Conservation (phyloP, 2,329 filamentous ascomycete genomes). For the Aspergillus cejpii region DNA sequence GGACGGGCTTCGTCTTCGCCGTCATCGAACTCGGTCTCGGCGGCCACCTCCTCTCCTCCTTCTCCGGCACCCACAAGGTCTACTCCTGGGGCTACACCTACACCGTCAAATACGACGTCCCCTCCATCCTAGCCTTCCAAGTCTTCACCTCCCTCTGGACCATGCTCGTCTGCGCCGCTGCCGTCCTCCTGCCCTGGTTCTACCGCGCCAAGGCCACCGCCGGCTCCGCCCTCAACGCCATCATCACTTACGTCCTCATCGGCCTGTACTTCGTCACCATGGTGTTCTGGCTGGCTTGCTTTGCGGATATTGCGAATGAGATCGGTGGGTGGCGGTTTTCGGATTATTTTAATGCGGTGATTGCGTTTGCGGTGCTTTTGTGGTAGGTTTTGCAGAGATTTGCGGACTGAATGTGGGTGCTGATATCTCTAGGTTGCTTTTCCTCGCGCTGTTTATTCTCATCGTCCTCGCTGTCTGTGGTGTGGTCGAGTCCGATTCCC, state of each 20-base stretch:
- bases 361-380: slow-evolving; percentile 27
- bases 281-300: slow-evolving; percentile 29
- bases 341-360: slow-evolving; percentile 19
- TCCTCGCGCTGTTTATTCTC: slow-evolving; percentile 24
- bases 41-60: slow-evolving; percentile 15
- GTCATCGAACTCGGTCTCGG: slow-evolving; percentile 26
- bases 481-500: slow-evolving; percentile 23
- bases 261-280: slow-evolving; percentile 25
- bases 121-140: slow-evolving; percentile 19
- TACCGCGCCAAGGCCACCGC: slow-evolving; percentile 14
- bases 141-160: slow-evolving; percentile 26
- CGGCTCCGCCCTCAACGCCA: slow-evolving; percentile 15
- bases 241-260: slow-evolving; percentile 18
- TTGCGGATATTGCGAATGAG: slow-evolving; percentile 22
- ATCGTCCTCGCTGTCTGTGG: slow-evolving; percentile 25
- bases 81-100: slow-evolving; percentile 9
- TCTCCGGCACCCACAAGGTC: slow-evolving; percentile 1
- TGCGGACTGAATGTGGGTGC: not conserved
- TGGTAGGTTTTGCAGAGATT: slow-evolving; percentile 16
- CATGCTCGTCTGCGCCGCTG: slow-evolving; percentile 17
- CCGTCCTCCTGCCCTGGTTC: slow-evolving; percentile 19
- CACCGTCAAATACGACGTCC: slow-evolving; percentile 12
- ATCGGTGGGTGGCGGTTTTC: slow-evolving; percentile 8
- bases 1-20: slow-evolving; percentile 20
- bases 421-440: slow-evolving; percentile 21